Percentiles rank a stretch among this genome's conserved stretches.
Evolutionary conservation across 192 early-diverging fungal genomes (phyloP).

Genomic region (Coemansia sp.): DNA sequence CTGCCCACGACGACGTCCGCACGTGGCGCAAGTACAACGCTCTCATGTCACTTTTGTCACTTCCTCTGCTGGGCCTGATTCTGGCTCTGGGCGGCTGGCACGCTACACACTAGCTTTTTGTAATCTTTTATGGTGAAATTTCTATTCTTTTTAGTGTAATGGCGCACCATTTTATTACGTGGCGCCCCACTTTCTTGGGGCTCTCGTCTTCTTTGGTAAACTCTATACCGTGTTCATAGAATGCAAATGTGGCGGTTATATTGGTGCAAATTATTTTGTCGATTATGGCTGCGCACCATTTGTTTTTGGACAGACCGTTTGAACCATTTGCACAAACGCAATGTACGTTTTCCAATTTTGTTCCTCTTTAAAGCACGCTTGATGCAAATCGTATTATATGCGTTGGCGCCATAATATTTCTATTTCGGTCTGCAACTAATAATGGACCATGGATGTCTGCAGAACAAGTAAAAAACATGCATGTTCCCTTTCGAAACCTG

Average conservation of each 20-base stretch:
- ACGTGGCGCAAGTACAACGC: constrained; percentile 57
- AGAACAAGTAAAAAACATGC: background rate
- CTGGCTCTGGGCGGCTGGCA: constrained; percentile 55
- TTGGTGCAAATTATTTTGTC: background rate
- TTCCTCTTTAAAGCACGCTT: background rate
- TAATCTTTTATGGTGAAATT: constrained; percentile 1
- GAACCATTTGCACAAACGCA: background rate
- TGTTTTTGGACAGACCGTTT: background rate
- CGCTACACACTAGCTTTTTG: constrained; percentile 28
- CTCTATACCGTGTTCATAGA: background rate
- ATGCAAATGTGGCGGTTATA: background rate
- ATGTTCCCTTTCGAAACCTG: background rate
- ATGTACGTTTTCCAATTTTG: background rate
- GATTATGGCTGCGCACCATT: background rate
- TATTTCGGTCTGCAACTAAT: background rate
- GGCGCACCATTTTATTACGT: background rate
- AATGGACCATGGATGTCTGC: background rate
- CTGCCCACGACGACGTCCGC: constrained; percentile 16
- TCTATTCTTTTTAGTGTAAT: background rate
- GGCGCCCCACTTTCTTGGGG: background rate
- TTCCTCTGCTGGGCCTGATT: constrained; percentile 50
- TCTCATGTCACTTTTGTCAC: constrained; percentile 51
- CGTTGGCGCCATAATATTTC: background rate
- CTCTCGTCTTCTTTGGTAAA: constrained; percentile 1
- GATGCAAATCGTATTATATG: background rate